Evolutionary conservation across 305 asterid genomes (phyloP), one percentile per base, ranked within the genome.

Genomic region (Caryopteris hybrid): DNA sequence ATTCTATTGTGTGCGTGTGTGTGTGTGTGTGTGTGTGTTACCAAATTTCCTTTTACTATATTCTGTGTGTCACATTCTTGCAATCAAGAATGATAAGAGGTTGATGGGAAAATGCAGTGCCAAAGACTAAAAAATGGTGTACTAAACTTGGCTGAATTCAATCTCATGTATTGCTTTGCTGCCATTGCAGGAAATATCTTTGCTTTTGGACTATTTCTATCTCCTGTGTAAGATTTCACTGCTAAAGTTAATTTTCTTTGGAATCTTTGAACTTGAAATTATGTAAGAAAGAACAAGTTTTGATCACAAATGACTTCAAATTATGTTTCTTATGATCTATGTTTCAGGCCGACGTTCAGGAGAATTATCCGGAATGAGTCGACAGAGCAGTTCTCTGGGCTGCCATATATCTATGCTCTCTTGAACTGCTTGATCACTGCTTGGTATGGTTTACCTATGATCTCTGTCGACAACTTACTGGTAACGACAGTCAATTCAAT

Each of bases 381-480:
- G 4, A 87, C 94, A 0, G 91, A 85, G 74, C 91, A 81, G 53
- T 87, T 87, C 75, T 85, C 91, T 0, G 87, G 86, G 38, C 54
- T 79, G 81, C 94, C 91, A 6, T 85, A 87, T 50, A 79, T 87
- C 78, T 87, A 87, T 43, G 73, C 91, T 62, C 85, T 85, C 63
- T 65, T 87, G 79, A 87, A 87, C 75, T 87, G 89, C 81, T 76
- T 87, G 71, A 83, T 87, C 74, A 83, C 91, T 34, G 87, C 87
- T 22, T 87, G 94, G 89, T 87, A 87, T 67, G 91, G 91, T 61
- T 77, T 73, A 76, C 94, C 94, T 18, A 38, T 87, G 71, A 62
- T 87, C 58, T 87, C 94, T 29, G 21, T 61, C 8, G 80, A 78
- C 79, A 83, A 83, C 76, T 58, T 87, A 25, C 73, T 83, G 9